Evolutionary conservation across 106 monocot species (phyloP), one percentile per base, ranked within the genome.

Genomic region (Dendrobium chrysotoxum): DNA sequence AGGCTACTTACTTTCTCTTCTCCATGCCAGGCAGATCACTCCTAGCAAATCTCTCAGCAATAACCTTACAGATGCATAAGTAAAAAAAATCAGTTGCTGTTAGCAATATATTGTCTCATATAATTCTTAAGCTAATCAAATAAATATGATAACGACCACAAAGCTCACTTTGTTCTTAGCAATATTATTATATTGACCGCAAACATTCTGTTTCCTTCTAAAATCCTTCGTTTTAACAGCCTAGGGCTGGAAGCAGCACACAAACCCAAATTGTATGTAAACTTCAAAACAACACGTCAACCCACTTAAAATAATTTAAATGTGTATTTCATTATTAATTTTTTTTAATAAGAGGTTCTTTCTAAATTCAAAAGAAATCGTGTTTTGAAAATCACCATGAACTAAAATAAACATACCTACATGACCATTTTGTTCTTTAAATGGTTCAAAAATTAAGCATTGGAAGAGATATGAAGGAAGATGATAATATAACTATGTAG

Each of bases 1-100:
- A 76, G 76, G 17, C 1, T 40, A 81, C 86, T 84, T 90, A 94
- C 94, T 88, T 94, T 85, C 83, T 91, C 86, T 95, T 95, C 40
- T 95, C 94, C 94, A 95, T 80, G 28, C 85, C 72, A 8, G 86
- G 92, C 67, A 95, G 90, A 85, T 90, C 88, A 81, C 85, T 45
- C 42, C 87, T 87, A 20, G 88, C 58, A 82, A 82, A 95, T 72
- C 88, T 92, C 81, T 95, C 94, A 72, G 84, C 94, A 79, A 95
- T 84, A 58, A 95, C 90, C 94, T 95, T 20, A 78, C 82, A 74
- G 47, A 72, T 67, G 46, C 64, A 64, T 40, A 65, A 61, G 18
- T 35, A 64, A 85, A 54, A 85, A 42, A 64, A 77, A 40, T 40
- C 46, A 35, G 28, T 4, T 28, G 47, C 11, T 76, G 18, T 16